Base-by-base conservation (phyloP, 2,329 filamentous ascomycete genomes). In the Monosporascus ibericus region DNA sequence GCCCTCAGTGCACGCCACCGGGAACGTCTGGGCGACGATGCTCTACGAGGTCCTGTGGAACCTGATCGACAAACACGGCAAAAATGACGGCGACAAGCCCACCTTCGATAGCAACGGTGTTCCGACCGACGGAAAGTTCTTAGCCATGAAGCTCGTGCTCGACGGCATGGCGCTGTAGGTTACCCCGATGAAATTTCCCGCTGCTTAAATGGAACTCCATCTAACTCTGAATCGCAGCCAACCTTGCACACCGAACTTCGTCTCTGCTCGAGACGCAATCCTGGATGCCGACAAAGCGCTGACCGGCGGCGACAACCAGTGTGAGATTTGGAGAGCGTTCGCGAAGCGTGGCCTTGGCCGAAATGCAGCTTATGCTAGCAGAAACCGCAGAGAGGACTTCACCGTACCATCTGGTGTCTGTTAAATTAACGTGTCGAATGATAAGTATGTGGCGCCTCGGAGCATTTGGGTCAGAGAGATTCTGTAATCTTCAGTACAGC, bases 21-120 rank as follows among this genome's bases (percentile, higher is more conserved):
- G 75, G 27, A 73, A 72, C 47, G 69, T 77, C 53, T 79, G 76
- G 76, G 72, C 74, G 0, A 74, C 69, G 1, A 76, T 77, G 63
- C 69, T 79, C 6, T 78, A 79, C 65, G 76, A 79, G 58, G 68
- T 78, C n/a, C 62, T 78, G 53, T 79, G 76, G 76, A 77, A 77
- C 62, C 64, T 79, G 51, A 75, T 77, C 51, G 76, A 78, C 57
- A 74, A 75, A 63, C 63, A 75, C 59, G 76, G 76, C 52, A 75
- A 76, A 66, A 76, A 73, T 54, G 67, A 70, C 50, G 68, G 58
- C 0, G 57, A 59, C 25, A 63, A 63, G 44, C 75, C 75, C 1
- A 63, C 63, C 15, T 72, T 77, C 51, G 58, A 64, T 49, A 36
- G 52, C 18, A 66, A 70, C n/a, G 74, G 74, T 9, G 68, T 77